Conservation (phyloP, 331 rosid genomes). For the Arachis monticola region DNA sequence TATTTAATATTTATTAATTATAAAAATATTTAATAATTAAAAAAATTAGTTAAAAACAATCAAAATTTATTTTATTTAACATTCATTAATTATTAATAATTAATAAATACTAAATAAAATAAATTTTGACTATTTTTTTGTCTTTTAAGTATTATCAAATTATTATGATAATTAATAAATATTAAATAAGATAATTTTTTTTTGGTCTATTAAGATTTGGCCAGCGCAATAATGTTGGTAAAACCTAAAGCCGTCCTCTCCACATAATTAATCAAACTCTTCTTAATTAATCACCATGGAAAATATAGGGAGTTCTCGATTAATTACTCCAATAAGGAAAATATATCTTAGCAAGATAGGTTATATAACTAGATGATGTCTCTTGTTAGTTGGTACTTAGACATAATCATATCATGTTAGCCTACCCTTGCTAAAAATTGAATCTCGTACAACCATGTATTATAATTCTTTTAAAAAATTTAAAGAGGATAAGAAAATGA, state of each 20-base stretch:
- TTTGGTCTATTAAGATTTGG: no score
- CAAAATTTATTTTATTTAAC: no score
- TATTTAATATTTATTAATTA: no score
- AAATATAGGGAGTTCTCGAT: constrained; percentile 7
- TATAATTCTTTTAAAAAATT: background rate
- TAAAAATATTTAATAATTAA: no score
- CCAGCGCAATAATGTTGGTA: background rate
- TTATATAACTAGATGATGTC: constrained; percentile 1
- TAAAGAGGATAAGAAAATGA: background rate
- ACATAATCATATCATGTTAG: constrained; percentile 40
- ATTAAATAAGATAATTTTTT: no score
- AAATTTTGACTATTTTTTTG: no score
- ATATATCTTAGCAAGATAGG: background rate
- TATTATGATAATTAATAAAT: no score
- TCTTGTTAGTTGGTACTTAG: constrained; percentile 24
- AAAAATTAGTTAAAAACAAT: no score
- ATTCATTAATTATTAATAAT: no score
- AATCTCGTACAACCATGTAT: background rate
- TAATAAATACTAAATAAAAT: no score
- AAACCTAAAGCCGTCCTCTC: constrained; percentile 11
- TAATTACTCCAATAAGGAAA: background rate
- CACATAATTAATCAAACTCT: constrained; percentile 7
- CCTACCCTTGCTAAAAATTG: constrained; percentile 9
- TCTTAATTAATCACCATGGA: background rate
- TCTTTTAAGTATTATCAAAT: no score